Evolutionary conservation across 164 flowering plant species (phyloP).

Genomic region (Tinospora cordifolia): DNA sequence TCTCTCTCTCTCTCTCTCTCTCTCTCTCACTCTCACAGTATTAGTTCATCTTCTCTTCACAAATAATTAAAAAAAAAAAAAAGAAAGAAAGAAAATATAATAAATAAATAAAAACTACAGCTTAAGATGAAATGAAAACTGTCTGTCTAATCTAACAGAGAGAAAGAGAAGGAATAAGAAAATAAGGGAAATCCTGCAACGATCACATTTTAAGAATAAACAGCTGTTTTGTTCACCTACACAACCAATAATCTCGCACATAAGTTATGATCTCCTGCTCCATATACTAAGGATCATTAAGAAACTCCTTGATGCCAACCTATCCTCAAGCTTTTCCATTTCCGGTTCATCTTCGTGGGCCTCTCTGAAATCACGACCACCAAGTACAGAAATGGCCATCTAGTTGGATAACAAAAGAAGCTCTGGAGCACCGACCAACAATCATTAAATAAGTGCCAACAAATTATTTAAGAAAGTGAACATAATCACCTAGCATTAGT

Average conservation of each 20-base stretch:
- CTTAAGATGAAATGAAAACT: not conserved
- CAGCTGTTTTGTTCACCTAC: constrained; percentile 1
- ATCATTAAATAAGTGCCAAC: no score
- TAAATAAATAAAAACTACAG: not conserved
- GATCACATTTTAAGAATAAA: constrained; percentile 5
- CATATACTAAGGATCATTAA: not conserved
- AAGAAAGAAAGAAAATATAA: not conserved
- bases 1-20: no score
- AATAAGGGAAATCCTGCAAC: not conserved
- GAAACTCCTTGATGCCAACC: not conserved
- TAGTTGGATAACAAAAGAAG: not conserved
- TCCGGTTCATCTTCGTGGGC: no score
- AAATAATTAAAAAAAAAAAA: not conserved
- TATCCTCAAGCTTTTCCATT: not conserved
- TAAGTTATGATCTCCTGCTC: not conserved
- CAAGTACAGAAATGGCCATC: not conserved
- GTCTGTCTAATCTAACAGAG: no score
- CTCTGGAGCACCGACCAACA: not conserved
- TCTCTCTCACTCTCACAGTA: no score
- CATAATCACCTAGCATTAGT: no score
- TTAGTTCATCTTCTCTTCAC: not conserved
- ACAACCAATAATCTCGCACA: not conserved
- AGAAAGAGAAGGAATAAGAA: not conserved
- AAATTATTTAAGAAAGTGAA: no score
- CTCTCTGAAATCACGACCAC: not conserved